Evolutionary conservation across 192 early-diverging fungal genomes (phyloP), one percentile per base, ranked within the genome.

Genomic region (Coemansia sp.): DNA sequence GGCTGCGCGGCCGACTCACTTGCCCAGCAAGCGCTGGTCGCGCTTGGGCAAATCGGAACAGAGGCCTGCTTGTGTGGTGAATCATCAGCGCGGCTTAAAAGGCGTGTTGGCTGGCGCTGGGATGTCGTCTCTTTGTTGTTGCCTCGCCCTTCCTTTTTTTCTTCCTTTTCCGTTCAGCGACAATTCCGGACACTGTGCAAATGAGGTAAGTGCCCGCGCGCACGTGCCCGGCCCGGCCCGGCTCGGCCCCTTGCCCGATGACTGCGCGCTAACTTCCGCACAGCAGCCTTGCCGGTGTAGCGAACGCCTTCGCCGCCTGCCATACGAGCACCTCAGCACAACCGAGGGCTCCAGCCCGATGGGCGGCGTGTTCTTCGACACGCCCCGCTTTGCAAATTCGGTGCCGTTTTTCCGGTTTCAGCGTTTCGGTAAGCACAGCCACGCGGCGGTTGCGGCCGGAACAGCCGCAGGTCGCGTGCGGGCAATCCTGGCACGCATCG

Each of bases 341-440:
- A 60, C 66, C 22, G 66, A 69, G 53, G 65, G 45, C 58, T 56
- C 66, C 4, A 67, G 65, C 56, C 72, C 65, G 30, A 68, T 75
- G 55, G 67, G 67, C n/a, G 53, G 63, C 15, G 44, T 60, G 61
- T 52, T 70, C 42, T 75, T 75, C 23, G 65, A 68, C 62, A 75
- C 72, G 8, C 72, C 72, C 14, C 72, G 72, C 46, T 75, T 75
- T 57, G 72, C 72, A 41, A 75, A 75, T 58, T 58, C 65, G 21
- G 71, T 62, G 15, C 71, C 71, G 19, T 75, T 75, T 44, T 75
- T 67, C 25, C 64, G 65, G 53, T 62, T 75, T 40, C 71, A 75
- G 64, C 60, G 71, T 8, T 75, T 64, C 50, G 71, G 70, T 74
- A 67, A 55, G 70, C 39, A 43, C 17, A 3, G 5, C 14, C 20